Evolutionary conservation across 768 basidiomycete genomes (phyloP).

Genomic region (Mrakia hoshinonis): DNA sequence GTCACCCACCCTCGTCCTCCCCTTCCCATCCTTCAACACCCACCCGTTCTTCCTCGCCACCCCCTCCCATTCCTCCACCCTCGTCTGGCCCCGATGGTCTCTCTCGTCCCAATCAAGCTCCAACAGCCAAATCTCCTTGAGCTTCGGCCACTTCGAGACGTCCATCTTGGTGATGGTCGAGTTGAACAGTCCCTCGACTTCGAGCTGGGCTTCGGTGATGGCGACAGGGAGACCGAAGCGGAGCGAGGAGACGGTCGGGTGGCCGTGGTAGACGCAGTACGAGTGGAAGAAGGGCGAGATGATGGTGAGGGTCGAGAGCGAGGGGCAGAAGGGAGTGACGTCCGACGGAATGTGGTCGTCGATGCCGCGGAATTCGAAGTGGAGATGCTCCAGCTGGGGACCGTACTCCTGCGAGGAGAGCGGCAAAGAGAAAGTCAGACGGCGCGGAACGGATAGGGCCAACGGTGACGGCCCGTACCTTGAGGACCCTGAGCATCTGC

Average conservation of each 20-base stretch:
- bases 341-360: slow-evolving; percentile 12
- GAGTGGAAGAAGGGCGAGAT: slow-evolving; percentile 1
- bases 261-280: slow-evolving; percentile 6
- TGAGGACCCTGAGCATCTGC: neutral
- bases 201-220: neutral
- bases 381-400: neutral
- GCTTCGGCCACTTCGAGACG: neutral
- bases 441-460: neutral
- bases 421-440: too few relatives aligned
- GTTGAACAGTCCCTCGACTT: neutral
- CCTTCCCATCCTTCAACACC: neutral
- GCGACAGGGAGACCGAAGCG: neutral
- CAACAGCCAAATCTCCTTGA: neutral
- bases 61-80: slow-evolving; percentile 2
- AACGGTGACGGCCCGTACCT: neutral
- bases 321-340: neutral
- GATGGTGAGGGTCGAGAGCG: slow-evolving; percentile 1
- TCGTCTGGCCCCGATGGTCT: neutral
- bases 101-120: slow-evolving; percentile 9
- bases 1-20: slow-evolving; percentile 1
- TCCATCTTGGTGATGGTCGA: slow-evolving; percentile 2
- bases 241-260: neutral
- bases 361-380: neutral
- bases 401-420: neutral
- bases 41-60: slow-evolving; percentile 1